Evolutionary conservation across 345 rosid genomes (phyloP), one percentile per base, ranked within the genome.

Genomic region (Diplotaxis tenuifolia): DNA sequence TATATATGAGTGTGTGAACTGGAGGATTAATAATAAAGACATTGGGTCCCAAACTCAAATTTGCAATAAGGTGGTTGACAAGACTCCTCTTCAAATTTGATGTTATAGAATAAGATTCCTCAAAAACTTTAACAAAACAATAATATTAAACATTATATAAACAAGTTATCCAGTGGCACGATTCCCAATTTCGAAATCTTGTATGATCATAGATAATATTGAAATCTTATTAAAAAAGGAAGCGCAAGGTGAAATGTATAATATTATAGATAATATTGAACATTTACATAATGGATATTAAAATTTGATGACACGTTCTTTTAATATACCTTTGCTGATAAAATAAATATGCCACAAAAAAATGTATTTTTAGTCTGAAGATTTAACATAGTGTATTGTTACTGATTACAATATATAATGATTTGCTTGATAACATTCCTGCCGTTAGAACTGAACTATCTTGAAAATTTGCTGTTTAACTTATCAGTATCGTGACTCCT

Each of bases 31-130:
- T 64, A 42, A 75, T 66, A 53, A 78, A 67, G 73, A 7, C 15
- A 55, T 77, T 84, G 91, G 83, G 74, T 36, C 79, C 81, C 65
- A 78, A 53, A 66, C 55, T 82, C 87, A 86, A 76, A 32, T 28
- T 64, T 75, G 70, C 75, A 76, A 76, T 64, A 76, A 55, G 58
- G 32, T 76, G 65, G 64, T 59, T 67, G 25, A 71, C 32, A 29
- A 56, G 67, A 66, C 81, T 70, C 21, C 55, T 21, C 58, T 57
- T 8, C 9, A 75, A 63, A 76, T 31, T 63, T 65, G 29, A 64
- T 65, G 28, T 52, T 20, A 27, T 53, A 53, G 58, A 53, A 53
- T 53, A 53, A 53, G 58, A 53, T 53, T 53, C 58, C 58, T 53
- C 14, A 2, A 53, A 53, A 53, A 53, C n/a, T 53, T 20, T 53